Percentiles rank a stretch among this genome's conserved stretches.
phyloP scores from a whole-genome alignment of 805 yeast species.

The Zygoascus tannicola region DNA sequence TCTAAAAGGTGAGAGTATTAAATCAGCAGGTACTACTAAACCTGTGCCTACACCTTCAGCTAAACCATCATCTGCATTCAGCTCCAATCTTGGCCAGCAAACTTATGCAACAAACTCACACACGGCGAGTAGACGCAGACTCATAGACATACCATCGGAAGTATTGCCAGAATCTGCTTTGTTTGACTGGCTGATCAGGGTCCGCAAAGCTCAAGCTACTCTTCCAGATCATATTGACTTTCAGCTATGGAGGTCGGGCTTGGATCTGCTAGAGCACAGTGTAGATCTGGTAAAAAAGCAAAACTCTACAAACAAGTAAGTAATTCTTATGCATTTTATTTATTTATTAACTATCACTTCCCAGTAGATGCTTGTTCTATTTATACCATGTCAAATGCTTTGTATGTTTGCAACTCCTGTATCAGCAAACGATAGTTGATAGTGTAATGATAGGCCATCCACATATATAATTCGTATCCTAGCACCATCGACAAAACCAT shows the following conservation, averaged over 20 bases:
- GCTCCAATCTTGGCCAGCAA: too few relatives aligned
- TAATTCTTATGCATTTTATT: too few relatives aligned
- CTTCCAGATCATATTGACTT: constrained; percentile 1
- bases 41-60: neutral
- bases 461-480: constrained; percentile 9
- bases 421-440: constrained; percentile 5
- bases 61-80: too few relatives aligned
- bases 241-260: constrained; percentile 1
- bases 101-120: neutral
- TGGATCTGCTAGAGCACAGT: constrained; percentile 11
- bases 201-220: neutral
- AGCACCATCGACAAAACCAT: constrained; percentile 2
- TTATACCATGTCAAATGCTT: too few relatives aligned
- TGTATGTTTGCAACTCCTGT: too few relatives aligned
- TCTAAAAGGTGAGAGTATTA: neutral
- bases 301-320: neutral
- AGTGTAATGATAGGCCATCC: constrained; percentile 12
- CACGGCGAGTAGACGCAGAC: neutral
- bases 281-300: constrained; percentile 11
- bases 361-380: too few relatives aligned
- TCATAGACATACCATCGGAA: constrained; percentile 3
- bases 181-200: constrained; percentile 1
- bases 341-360: too few relatives aligned
- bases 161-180: neutral
- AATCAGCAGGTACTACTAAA: neutral